phyloP scores from a whole-genome alignment of 2,329 filamentous ascomycete genomes.

The Xylaria sp. region DNA sequence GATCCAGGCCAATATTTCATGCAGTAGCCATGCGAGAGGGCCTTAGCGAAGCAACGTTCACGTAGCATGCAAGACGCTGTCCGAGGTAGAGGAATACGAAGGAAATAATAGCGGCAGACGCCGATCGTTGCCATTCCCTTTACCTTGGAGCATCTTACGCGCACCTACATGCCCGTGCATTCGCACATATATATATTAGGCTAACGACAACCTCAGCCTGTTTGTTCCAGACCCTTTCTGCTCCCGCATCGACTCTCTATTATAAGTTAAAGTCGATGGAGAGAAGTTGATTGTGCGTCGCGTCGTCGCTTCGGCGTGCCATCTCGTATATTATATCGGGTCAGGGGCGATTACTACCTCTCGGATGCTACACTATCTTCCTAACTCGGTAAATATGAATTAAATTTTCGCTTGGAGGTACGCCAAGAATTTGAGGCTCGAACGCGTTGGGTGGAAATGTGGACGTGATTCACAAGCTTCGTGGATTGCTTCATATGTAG shows the following conservation, averaged over 20 bases:
- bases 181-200: constrained; percentile 32
- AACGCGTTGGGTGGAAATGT: constrained; percentile 12
- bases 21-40: constrained; percentile 38
- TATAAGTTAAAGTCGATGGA: background rate
- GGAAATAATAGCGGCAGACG: constrained; percentile 1
- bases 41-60: constrained; percentile 39
- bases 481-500: constrained; percentile 19
- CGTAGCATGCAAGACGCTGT: constrained; percentile 24
- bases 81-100: constrained; percentile 22
- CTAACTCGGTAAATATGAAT: constrained; percentile 26
- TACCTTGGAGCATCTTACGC: background rate
- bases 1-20: constrained; percentile 38
- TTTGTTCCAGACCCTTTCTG: constrained; percentile 13
- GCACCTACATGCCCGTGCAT: constrained; percentile 13
- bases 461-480: constrained; percentile 17
- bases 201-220: constrained; percentile 9
- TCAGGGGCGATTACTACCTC: constrained; percentile 22
- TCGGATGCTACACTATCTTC: constrained; percentile 17
- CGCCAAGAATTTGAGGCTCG: constrained; percentile 34
- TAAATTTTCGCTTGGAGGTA: constrained; percentile 31
- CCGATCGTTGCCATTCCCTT: constrained; percentile 32
- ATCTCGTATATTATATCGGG: constrained; percentile 28
- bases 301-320: constrained; percentile 14
- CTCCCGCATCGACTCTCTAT: constrained; percentile 16
- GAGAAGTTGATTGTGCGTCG: constrained; percentile 3